phyloP scores from a whole-genome alignment of 1,139 yeast species.

The Candida labiduridarum region DNA sequence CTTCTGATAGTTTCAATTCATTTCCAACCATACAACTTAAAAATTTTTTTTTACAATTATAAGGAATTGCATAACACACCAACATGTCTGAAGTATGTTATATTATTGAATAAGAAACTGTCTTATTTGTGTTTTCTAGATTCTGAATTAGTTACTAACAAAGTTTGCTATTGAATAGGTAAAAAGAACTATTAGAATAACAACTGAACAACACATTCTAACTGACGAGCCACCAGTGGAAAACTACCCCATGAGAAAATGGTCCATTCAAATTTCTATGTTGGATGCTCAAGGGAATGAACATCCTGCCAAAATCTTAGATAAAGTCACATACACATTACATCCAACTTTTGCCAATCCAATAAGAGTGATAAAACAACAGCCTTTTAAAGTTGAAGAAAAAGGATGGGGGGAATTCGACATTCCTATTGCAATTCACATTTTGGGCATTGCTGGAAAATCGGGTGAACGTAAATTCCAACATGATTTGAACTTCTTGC shows the following conservation, averaged over 20 bases:
- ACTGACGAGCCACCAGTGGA: conserved; percentile 86
- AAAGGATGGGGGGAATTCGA: conserved; percentile 99
- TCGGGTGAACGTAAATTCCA: conserved; percentile 84
- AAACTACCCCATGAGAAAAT: conserved; percentile 94
- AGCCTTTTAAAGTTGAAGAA: conserved; percentile 90
- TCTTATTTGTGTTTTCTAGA: neutral
- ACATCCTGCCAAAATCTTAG: conserved; percentile 85
- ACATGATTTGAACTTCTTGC: conserved; percentile 86
- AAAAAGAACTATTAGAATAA: conserved; percentile 85
- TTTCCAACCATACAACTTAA: neutral
- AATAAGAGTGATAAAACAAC: conserved; percentile 72
- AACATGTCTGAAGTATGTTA: conserved; percentile 18
- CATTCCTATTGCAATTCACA: conserved; percentile 74
- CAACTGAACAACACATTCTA: conserved; percentile 82
- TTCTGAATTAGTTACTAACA: conserved; percentile 17
- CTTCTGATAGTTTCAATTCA: neutral
- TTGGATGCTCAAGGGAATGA: conserved; percentile 82
- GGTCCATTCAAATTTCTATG: conserved; percentile 79
- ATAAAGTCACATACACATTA: conserved; percentile 87
- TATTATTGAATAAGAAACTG: neutral
- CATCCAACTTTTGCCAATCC: conserved; percentile 97
- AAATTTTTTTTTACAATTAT: neutral
- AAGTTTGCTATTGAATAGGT: conserved; percentile 37
- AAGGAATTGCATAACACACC: neutral
- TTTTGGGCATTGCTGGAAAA: conserved; percentile 67